phyloP scores from a whole-genome alignment of 129 eudicot genomes.

The Pseudognaphalium luteoalbum region DNA sequence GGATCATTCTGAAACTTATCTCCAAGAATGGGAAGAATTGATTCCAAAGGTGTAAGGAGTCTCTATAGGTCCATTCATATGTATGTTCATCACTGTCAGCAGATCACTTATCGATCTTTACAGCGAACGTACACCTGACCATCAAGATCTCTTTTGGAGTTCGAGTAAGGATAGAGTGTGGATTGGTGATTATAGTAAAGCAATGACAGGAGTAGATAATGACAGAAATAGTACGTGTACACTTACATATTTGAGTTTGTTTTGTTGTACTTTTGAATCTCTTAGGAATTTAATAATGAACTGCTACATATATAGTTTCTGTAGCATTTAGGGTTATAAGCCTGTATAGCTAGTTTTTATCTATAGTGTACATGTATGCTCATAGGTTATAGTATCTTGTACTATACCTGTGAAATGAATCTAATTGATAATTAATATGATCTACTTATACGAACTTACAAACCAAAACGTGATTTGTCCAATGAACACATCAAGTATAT shows the following conservation, averaged over 20 bases:
- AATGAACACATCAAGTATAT: too few species aligned
- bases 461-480: too few species aligned
- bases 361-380: background rate
- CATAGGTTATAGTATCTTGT: background rate
- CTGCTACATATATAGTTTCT: background rate
- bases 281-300: conserved; percentile 16
- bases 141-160: background rate
- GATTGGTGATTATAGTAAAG: too few species aligned
- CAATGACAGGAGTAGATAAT: background rate
- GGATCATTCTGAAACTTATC: conserved; percentile 44
- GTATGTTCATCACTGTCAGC: background rate
- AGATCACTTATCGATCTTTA: background rate
- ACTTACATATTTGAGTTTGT: conserved; percentile 18
- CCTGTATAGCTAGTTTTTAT: background rate
- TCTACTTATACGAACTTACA: too few species aligned
- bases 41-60: conserved; percentile 31
- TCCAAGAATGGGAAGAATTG: conserved; percentile 65
- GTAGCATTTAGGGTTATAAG: conserved; percentile 6
- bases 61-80: background rate
- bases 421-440: too few species aligned
- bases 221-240: conserved; percentile 12
- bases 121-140: background rate
- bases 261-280: conserved; percentile 2
- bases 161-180: background rate
- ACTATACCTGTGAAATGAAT: background rate